Evolutionary conservation across 805 yeast species (phyloP), one percentile per base, ranked within the genome.

Genomic region (Lachancea sp.): DNA sequence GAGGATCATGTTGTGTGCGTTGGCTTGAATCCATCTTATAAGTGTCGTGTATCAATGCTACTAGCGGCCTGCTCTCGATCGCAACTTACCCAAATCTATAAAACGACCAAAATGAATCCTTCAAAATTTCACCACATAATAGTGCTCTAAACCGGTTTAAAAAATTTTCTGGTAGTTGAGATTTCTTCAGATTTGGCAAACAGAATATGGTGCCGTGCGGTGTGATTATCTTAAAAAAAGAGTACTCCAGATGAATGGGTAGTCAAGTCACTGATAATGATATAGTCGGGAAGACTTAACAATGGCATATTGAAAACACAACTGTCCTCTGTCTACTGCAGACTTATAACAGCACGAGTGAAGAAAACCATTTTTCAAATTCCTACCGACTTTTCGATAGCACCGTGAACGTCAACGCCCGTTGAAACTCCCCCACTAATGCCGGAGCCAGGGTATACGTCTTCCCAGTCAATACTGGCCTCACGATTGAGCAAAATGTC

Each of bases 381-480:
- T 34, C 79, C 78, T 65, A 81, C 64, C 42, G 69, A 72, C 56
- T 66, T 74, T 62, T 83, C 92, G 71, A 87, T 71, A 52, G 81
- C 87, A 12, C 78, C 56, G 59, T 86, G 95, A 68, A 87, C 74
- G 54, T 80, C 85, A 23, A 49, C 54, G 9, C 58, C 58, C 13
- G 54, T 58, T 58, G 48, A 68, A 71, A 46, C 69, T 57, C 38
- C 75, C 74, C 57, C 48, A 23, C 41, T 37, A 6, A 40, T 33
- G 24, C 49, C 55, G 9, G 57, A 42, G 18, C 74, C 82, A 20
- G 70, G 69, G 61, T 89, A 89, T 16, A 90, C 73, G 55, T 92
- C 97, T 55, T 92, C 97, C 97, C 97, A 90, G 53, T 86, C 96
- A 30, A 90, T 67, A 12, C 77, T 63, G 16, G 80, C 64, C 44